Conservation (phyloP, 768 basidiomycete genomes). For the Panaeolus cyanescens region DNA sequence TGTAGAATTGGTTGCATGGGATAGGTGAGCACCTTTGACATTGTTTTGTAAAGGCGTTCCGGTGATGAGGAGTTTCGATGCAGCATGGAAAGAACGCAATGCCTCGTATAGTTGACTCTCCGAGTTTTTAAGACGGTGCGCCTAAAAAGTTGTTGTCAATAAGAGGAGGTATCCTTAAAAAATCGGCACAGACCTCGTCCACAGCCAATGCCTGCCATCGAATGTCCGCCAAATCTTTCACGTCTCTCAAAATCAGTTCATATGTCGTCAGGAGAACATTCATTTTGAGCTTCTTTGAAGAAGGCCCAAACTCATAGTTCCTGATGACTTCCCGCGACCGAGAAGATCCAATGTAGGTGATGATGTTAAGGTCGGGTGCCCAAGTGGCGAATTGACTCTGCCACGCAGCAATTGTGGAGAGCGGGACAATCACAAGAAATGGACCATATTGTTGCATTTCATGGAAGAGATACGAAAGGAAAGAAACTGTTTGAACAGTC, state of each 20-base stretch:
- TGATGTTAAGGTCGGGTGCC: slow-evolving; percentile 96
- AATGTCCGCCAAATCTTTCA: slow-evolving; percentile 86
- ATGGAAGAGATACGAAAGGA: slow-evolving; percentile 94
- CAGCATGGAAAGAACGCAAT: slow-evolving; percentile 82
- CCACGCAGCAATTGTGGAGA: slow-evolving; percentile 99
- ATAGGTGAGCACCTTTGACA: slow-evolving; percentile 75
- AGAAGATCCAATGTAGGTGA: slow-evolving; percentile 94
- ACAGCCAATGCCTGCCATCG: slow-evolving; percentile 98
- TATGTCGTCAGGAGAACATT: slow-evolving; percentile 98
- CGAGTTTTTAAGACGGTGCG: slow-evolving; percentile 97
- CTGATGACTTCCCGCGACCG: slow-evolving; percentile 89
- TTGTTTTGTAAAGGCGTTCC: slow-evolving; percentile 99
- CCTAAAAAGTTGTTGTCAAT: slow-evolving; percentile 45
- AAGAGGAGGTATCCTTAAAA: neutral
- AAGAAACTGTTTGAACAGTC: slow-evolving; percentile 96
- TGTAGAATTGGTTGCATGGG: neutral
- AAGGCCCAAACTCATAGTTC: slow-evolving; percentile 85
- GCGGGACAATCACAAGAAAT: slow-evolving; percentile 95
- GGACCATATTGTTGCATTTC: slow-evolving; percentile 92
- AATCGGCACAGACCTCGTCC: slow-evolving; percentile 71
- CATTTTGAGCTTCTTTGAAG: slow-evolving; percentile 92
- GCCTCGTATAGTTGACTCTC: slow-evolving; percentile 98
- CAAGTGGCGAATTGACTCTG: slow-evolving; percentile 91
- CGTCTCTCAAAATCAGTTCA: slow-evolving; percentile 90
- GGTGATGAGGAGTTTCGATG: slow-evolving; percentile 94